Evolutionary conservation across 2,329 filamentous ascomycete genomes (phyloP), one percentile per base, ranked within the genome.

Genomic region (Westerdykella ornata): DNA sequence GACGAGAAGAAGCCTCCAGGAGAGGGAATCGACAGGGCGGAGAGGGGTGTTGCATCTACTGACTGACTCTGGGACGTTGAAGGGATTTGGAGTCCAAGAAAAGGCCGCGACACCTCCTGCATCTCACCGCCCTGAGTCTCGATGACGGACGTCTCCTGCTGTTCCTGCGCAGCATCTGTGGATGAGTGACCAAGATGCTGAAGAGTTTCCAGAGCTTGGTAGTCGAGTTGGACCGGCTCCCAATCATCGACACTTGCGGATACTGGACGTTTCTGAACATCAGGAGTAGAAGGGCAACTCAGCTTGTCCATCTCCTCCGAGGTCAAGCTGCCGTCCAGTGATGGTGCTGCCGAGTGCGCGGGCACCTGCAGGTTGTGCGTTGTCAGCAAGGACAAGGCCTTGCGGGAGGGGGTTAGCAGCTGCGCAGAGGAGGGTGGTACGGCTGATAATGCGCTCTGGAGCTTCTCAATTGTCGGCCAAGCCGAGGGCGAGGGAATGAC

Each of bases 1-100:
- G 84, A 88, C 2, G 86, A 86, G 67, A 96, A 96, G 73, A 96
- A 96, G 1, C 85, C 88, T 18, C 87, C 84, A 0, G 90, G 90
- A 0, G 90, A 96, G 5, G 89, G 90, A 26, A 97, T 88, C 18
- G 89, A 89, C 15, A 96, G 76, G 44, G 78, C 81, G 15, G 85
- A 89, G 47, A 96, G 75, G 30, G 82, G 85, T 42, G 82, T 82
- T 38, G 56, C 63, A 17, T 54, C 59, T 33, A 53, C 53, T n/a
- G 57, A 73, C 16, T 61, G 67, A 26, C 63, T 68, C 28, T 53
- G 52, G 4, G 46, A 17, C 3, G 48, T 38, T 1, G 50, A 46
- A 6, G 59, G 58, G 22, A 63, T 63, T 13, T 38, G 49, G 15
- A 66, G 36, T 7, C 52, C 54, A 36, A 64, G 48, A 75, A 75